These are phyloP conservation scores for Phytophthora uliginosa DNA, from an alignment of 352 stramenopile species.

Conservation along the genomic window DNA sequence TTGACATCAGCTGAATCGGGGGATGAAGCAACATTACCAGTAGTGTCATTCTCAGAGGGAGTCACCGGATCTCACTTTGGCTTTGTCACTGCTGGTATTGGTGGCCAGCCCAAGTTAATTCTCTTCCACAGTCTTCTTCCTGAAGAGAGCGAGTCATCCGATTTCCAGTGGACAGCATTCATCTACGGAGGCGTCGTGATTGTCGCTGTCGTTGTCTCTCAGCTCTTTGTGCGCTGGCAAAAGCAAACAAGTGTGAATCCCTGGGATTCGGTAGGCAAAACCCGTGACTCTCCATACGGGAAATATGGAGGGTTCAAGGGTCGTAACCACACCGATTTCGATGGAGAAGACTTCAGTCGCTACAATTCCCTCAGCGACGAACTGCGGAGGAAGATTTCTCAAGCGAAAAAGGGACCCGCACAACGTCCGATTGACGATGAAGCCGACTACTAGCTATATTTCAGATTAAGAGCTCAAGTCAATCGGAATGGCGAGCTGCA, in stretches of 20 bases:
- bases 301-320: conserved; percentile 24
- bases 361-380: conserved; percentile 53
- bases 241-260: conserved; percentile 23
- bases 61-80: conserved; percentile 31
- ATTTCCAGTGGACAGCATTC: conserved; percentile 37
- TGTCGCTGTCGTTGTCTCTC: conserved; percentile 33
- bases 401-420: conserved; percentile 9
- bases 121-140: conserved; percentile 53
- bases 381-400: conserved; percentile 26
- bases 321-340: conserved; percentile 7
- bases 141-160: conserved; percentile 14
- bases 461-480: background rate
- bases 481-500: conserved; percentile 34
- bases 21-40: background rate
- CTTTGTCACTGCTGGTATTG: conserved; percentile 6
- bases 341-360: conserved; percentile 31
- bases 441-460: conserved; percentile 24
- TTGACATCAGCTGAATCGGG: background rate
- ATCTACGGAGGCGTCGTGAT: conserved; percentile 33
- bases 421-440: conserved; percentile 23
- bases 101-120: conserved; percentile 10
- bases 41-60: conserved; percentile 46
- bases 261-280: conserved; percentile 27
- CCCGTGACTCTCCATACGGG: conserved; percentile 6
- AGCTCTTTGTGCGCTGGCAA: conserved; percentile 42